Percentiles rank a stretch among this genome's conserved stretches.
phyloP scores from a whole-genome alignment of 2,329 filamentous ascomycete species.

The Colletotrichum cuscutae region DNA sequence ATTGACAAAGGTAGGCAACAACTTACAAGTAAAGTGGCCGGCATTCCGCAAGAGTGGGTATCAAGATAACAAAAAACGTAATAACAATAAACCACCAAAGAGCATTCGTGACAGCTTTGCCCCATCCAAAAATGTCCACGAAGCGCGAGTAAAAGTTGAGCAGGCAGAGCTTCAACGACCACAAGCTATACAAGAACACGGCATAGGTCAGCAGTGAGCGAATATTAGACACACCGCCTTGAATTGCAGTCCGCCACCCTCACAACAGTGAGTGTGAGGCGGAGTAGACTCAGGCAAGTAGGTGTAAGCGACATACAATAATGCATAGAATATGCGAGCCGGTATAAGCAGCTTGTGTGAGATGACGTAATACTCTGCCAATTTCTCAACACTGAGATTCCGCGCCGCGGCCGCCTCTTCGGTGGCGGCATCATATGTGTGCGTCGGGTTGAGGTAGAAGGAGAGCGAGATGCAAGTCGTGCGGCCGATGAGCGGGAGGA shows the following conservation, averaged over 20 bases:
- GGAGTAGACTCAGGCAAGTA: too few relatives aligned
- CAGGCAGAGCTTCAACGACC: conserved; percentile 44
- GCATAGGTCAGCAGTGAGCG: conserved; percentile 1
- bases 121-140: conserved; percentile 38
- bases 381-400: conserved; percentile 28
- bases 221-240: not conserved
- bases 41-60: conserved; percentile 42
- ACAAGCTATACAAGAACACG: conserved; percentile 37
- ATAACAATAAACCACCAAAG: conserved; percentile 42
- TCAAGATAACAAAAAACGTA: conserved; percentile 41
- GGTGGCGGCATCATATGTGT: conserved; percentile 32
- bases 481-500: conserved; percentile 43
- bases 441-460: conserved; percentile 42
- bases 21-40: conserved; percentile 40
- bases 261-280: not conserved
- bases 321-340: conserved; percentile 42
- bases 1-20: not conserved
- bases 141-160: conserved; percentile 45
- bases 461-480: conserved; percentile 39
- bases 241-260: not conserved
- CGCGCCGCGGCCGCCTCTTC: conserved; percentile 35
- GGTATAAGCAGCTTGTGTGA: conserved; percentile 43
- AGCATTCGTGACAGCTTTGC: conserved; percentile 35
- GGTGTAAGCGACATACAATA: conserved; percentile 39
- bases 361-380: conserved; percentile 38